Evolutionary conservation across 1,284 basidiomycete species (phyloP).

Genomic region (Puccinia novopanici): DNA sequence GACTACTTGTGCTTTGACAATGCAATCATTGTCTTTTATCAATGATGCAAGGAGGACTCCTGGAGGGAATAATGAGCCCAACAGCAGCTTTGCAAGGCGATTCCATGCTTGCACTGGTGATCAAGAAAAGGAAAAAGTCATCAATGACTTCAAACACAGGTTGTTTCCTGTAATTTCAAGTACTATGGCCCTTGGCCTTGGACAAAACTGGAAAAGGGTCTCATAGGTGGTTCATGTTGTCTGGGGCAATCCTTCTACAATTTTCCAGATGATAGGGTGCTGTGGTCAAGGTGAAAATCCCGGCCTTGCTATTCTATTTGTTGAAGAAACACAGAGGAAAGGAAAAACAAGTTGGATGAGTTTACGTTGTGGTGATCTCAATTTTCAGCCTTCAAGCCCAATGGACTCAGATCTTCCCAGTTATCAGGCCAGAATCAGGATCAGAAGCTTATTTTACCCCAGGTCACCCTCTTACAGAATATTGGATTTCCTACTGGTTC

Average conservation of each 20-base stretch:
- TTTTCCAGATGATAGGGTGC: conserved; percentile 21
- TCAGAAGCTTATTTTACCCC: too few species aligned
- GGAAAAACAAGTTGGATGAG: too few species aligned
- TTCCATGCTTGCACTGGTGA: not conserved
- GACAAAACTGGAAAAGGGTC: too few species aligned
- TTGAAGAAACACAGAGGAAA: too few species aligned
- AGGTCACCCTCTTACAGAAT: too few species aligned
- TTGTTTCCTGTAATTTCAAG: not conserved
- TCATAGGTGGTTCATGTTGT: conserved; percentile 13
- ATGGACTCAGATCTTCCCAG: too few species aligned
- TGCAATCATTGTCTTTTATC: not conserved
- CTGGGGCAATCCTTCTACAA: not conserved
- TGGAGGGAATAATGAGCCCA: not conserved
- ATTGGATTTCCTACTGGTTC: too few species aligned
- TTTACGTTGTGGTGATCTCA: too few species aligned
- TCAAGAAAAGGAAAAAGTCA: not conserved
- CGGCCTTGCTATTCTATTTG: conserved; percentile 20
- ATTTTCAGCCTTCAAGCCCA: too few species aligned
- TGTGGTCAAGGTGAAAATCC: not conserved
- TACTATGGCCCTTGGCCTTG: conserved; percentile 19
- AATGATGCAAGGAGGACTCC: not conserved
- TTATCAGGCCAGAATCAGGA: too few species aligned
- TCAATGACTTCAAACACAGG: not conserved
- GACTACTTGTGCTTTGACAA: not conserved
- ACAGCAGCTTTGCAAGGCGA: not conserved